Base-by-base conservation (phyloP, 176 grass and related monocot species). In the Oropetium thomaeum region DNA sequence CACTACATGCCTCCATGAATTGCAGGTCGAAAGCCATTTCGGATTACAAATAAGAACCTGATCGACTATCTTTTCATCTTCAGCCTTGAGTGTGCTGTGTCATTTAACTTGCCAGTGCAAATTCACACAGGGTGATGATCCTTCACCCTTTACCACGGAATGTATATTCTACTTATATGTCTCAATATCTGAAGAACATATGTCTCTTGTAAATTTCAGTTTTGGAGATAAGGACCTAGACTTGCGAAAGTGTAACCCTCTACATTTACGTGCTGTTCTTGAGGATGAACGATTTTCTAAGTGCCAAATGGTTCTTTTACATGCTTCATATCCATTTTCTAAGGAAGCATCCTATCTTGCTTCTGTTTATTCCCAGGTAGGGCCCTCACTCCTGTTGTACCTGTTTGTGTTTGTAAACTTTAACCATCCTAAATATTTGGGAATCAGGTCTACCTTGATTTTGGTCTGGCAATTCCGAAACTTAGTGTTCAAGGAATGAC, bases 311-410 rank as follows among this genome's bases (percentile, higher is more conserved):
- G 96, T 99, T 84, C 96, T 99, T 75, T 82, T 99, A 55, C 96
- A 99, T 92, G 91, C 91, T 78, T 95, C 96, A 31, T 95, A 99
- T 92, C 91, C 91, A 79, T 99, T 95, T 81, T 99, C 84, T 39
- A 99, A 95, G 73, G 96, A 99, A 99, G 91, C 96, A 76, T 99
- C 96, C 39, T 92, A 95, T 88, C 91, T 99, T 86, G 84, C 96
- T 79, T 99, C 96, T 57, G 96, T 90, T 79, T 99, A 99, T 72
- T 86, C 90, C 33, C 96, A 99, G 96, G 96, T 99, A 77, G 71
- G 65, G 23, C 28, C 22, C 45, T 23, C 47, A 58, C 38, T 76
- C 34, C 29, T 66, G 22, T 28, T 20, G 15, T 53, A 40, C 70
- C 26, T 17, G 71, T 72, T 62, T 12, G 15, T 3, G 74, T 76